Base-by-base conservation (phyloP, 2,329 filamentous ascomycete species). In the Diplodia mutila region DNA sequence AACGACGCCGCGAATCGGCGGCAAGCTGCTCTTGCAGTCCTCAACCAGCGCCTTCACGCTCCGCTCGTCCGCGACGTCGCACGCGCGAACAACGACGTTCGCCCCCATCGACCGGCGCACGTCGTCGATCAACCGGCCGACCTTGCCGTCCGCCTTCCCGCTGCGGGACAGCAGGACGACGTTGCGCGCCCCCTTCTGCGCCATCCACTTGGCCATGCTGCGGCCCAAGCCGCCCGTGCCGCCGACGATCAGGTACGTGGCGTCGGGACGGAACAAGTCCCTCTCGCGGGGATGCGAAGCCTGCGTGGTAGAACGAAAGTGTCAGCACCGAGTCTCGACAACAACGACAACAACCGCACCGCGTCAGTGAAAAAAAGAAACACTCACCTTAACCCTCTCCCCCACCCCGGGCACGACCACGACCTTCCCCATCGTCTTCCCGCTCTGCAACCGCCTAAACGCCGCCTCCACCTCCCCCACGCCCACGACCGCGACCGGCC, bases 181-280 rank as follows among this genome's bases (percentile, higher is more conserved):
- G 52, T 73, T 67, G 29, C 69, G 68, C 0, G 74, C 75, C 14
- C 75, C 75, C 39, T 70, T 70, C 3, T 55, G 53, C 4, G 71
- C 69, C 73, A 77, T 73, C 72, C 72, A 75, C 34, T 64, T 68
- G 7, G 72, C 69, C 49, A 77, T 73, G 29, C 69, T 70, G 2
- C 75, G 72, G 4, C 75, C 75, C 25, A 77, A 61, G 5, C 75
- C 75, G 2, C 75, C 75, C 1, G 71, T 70, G 4, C 74, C 75
- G 37, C 75, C 74, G 32, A 72, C 71, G 4, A 77, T 67, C 8
- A 77, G 25, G 61, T 76, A 77, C 1, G 75, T 72, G 2, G 72
- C 72, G 51, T 76, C 68, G 3, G 55, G 52, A 1, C 52, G 67
- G 32, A 72, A 57, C 23, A 70, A 32, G 23, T 61, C 53, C 25